Percentiles rank a stretch among this genome's conserved stretches.
phyloP scores from a whole-genome alignment of 2,329 filamentous ascomycete genomes.

The Tricladium varicosporioides region DNA sequence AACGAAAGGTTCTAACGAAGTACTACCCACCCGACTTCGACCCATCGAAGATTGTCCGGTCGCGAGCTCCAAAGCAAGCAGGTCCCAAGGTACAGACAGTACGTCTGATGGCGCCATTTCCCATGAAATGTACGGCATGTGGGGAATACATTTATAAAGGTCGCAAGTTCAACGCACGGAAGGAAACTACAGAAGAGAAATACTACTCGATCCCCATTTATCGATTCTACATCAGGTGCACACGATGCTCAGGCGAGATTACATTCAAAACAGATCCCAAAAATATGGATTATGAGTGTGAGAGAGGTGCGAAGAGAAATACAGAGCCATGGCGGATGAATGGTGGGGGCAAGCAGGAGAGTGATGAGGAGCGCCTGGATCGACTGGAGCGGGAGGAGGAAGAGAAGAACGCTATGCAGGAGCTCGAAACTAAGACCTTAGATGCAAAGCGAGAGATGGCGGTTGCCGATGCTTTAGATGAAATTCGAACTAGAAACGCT shows the following conservation, averaged over 20 bases:
- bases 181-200: constrained; percentile 86
- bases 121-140: constrained; percentile 67
- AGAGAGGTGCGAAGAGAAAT: constrained; percentile 82
- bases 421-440: constrained; percentile 87
- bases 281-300: constrained; percentile 83
- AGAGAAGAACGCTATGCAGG: constrained; percentile 90
- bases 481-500: constrained; percentile 90
- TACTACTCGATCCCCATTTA: constrained; percentile 88
- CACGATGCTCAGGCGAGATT: constrained; percentile 81
- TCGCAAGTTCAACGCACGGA: constrained; percentile 91
- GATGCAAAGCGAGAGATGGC: constrained; percentile 96
- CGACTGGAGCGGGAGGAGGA: constrained; percentile 76
- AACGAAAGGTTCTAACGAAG: constrained; percentile 74
- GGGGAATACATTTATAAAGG: constrained; percentile 90
- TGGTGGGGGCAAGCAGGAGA: constrained; percentile 63
- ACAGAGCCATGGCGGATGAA: constrained; percentile 82
- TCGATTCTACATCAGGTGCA: constrained; percentile 89
- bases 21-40: constrained; percentile 81
- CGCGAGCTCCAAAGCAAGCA: constrained; percentile 65
- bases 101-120: constrained; percentile 85
- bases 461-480: constrained; percentile 91
- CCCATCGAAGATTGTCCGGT: constrained; percentile 72
- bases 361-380: constrained; percentile 83
- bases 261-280: constrained; percentile 94
- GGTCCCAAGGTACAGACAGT: constrained; percentile 84